phyloP scores from a whole-genome alignment of 2,329 filamentous ascomycete species.

The Lachnellula suecica region DNA sequence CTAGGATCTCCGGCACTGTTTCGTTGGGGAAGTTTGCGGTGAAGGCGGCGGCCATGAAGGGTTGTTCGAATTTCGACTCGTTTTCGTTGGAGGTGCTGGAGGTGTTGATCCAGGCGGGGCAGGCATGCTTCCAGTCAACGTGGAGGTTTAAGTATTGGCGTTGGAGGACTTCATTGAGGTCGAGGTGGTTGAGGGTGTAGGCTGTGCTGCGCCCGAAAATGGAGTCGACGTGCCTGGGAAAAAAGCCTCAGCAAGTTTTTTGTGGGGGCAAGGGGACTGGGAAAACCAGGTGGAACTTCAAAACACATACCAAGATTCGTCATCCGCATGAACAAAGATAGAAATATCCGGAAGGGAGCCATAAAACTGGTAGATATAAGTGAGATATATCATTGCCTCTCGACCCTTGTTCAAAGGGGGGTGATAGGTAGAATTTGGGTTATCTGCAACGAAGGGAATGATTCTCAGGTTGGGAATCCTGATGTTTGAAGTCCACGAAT shows the following conservation, averaged over 20 bases:
- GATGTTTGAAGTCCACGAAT: conserved; percentile 8
- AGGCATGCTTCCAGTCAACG: conserved; percentile 53
- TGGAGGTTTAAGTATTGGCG: conserved; percentile 56
- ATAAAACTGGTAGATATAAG: conserved; percentile 62
- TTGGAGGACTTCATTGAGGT: conserved; percentile 39
- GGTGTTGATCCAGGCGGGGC: conserved; percentile 51
- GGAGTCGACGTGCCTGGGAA: conserved; percentile 37
- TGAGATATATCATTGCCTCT: conserved; percentile 62
- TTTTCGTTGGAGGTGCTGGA: conserved; percentile 29
- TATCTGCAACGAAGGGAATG: conserved; percentile 50
- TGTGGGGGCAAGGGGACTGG: no score
- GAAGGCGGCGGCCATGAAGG: conserved; percentile 11
- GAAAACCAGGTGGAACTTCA: no score
- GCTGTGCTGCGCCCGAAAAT: conserved; percentile 34
- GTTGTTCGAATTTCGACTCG: conserved; percentile 31
- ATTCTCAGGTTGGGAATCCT: conserved; percentile 19
- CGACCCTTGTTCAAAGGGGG: conserved; percentile 58
- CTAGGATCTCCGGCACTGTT: conserved; percentile 45
- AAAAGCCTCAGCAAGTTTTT: no score
- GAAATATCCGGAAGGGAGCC: conserved; percentile 55
- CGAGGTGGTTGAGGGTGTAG: conserved; percentile 34
- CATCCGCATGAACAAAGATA: conserved; percentile 62
- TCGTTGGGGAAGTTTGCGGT: conserved; percentile 6
- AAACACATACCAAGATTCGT: conserved; percentile 40
- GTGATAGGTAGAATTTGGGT: conserved; percentile 44